Percentiles rank a stretch among this genome's conserved stretches.
Evolutionary conservation across 2,329 filamentous ascomycete species (phyloP).

Genomic region (Parascedosporium putredinis): DNA sequence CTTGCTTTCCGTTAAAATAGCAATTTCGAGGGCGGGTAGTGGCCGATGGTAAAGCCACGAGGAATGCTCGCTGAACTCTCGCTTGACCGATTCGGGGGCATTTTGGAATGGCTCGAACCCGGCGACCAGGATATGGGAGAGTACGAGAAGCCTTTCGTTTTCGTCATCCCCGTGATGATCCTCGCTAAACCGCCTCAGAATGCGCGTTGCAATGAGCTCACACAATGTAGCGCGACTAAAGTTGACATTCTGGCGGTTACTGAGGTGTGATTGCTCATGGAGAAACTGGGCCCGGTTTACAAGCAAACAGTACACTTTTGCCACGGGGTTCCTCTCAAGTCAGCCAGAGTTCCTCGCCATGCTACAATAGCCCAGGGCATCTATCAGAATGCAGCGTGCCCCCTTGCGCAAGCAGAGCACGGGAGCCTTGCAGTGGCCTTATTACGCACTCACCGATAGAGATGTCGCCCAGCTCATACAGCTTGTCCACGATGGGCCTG

Average conservation of each 20-base stretch:
- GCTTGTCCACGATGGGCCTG: conserved; percentile 70
- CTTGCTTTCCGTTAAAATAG: conserved; percentile 75
- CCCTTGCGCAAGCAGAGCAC: too few relatives aligned
- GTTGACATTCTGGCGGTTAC: conserved; percentile 72
- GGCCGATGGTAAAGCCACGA: conserved; percentile 42
- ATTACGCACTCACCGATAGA: conserved; percentile 61
- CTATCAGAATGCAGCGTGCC: too few relatives aligned
- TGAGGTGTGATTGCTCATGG: conserved; percentile 63
- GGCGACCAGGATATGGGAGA: conserved; percentile 71
- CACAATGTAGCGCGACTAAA: conserved; percentile 68
- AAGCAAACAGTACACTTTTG: conserved; percentile 65
- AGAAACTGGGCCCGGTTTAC: conserved; percentile 75
- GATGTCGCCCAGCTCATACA: conserved; percentile 70
- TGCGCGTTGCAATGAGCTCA: conserved; percentile 68
- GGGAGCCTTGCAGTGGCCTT: too few relatives aligned
- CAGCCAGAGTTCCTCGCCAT: too few relatives aligned
- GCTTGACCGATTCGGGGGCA: conserved; percentile 55
- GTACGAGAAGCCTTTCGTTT: conserved; percentile 56
- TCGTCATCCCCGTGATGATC: conserved; percentile 63
- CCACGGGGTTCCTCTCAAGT: conserved; percentile 5
- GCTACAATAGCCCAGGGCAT: too few relatives aligned
- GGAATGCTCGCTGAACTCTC: conserved; percentile 25
- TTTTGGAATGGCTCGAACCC: conserved; percentile 82
- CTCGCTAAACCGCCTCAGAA: conserved; percentile 69
- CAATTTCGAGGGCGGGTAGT: conserved; percentile 69